Evolutionary conservation across 805 yeast genomes (phyloP).

Genomic region (Ogataea philodendri): DNA sequence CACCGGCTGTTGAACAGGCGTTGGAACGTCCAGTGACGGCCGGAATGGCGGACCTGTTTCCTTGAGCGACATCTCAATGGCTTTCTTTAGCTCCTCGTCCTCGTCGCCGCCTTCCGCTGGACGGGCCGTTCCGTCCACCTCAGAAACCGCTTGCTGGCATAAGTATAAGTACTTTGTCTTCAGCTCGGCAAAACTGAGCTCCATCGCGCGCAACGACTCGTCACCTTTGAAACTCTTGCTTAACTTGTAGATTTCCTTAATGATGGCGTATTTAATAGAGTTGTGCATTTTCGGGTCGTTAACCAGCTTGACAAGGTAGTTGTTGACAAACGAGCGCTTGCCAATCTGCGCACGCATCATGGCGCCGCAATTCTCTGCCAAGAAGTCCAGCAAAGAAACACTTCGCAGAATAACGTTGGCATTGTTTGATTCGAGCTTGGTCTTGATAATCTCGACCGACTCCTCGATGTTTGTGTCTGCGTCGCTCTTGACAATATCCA

Average conservation of each 20-base stretch:
- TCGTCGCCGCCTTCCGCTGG: conserved; percentile 50
- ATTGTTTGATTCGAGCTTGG: conserved; percentile 49
- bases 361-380: conserved; percentile 79
- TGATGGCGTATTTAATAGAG: conserved; percentile 61
- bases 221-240: conserved; percentile 64
- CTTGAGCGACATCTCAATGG: conserved; percentile 66
- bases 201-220: conserved; percentile 71
- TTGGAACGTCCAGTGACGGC: conserved; percentile 13
- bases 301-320: conserved; percentile 45
- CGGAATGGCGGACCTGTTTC: conserved; percentile 43
- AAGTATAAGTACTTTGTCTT: conserved; percentile 40
- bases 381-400: conserved; percentile 51
- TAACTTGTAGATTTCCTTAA: conserved; percentile 68
- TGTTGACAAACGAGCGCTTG: conserved; percentile 49
- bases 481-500: conserved; percentile 61
- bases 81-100: conserved; percentile 77
- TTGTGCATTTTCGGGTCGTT: conserved; percentile 58
- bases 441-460: conserved; percentile 45
- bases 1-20: conserved; percentile 2
- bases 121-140: conserved; percentile 32
- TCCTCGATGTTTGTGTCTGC: conserved; percentile 55
- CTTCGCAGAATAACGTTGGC: conserved; percentile 67
- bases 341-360: conserved; percentile 62
- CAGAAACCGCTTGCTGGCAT: conserved; percentile 31
- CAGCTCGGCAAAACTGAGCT: conserved; percentile 55